These are phyloP conservation scores for Puccinellia tenuiflora DNA, from an alignment of 176 grass and related monocot genomes.

Conservation along the genomic window DNA sequence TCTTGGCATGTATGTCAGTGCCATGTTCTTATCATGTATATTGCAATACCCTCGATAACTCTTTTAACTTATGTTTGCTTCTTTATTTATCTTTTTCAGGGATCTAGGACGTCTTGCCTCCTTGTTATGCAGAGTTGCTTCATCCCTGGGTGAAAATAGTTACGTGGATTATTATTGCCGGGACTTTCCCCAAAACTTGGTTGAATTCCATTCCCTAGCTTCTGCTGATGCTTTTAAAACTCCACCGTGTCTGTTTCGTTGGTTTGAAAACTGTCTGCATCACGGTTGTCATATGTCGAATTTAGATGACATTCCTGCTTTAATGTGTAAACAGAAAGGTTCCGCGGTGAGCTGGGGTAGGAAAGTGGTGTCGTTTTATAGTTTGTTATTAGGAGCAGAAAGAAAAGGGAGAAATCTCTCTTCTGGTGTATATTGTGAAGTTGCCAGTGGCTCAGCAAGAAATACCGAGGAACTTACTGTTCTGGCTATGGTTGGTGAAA, in stretches of 20 bases:
- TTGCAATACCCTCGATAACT: neutral
- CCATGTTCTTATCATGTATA: slow-evolving; percentile 10
- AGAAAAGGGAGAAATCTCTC: slow-evolving; percentile 65
- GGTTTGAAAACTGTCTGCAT: slow-evolving; percentile 70
- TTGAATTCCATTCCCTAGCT: slow-evolving; percentile 40
- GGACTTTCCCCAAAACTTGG: slow-evolving; percentile 72
- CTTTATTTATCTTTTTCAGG: slow-evolving; percentile 49
- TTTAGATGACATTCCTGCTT: slow-evolving; percentile 61
- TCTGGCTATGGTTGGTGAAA: slow-evolving; percentile 90
- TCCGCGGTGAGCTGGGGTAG: slow-evolving; percentile 71
- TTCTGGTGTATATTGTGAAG: slow-evolving; percentile 87
- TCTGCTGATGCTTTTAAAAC: slow-evolving; percentile 36
- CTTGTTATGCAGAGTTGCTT: slow-evolving; percentile 66
- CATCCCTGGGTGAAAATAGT: slow-evolving; percentile 55
- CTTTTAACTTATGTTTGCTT: slow-evolving; percentile 10
- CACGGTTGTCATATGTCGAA: slow-evolving; percentile 41
- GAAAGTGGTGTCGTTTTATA: slow-evolving; percentile 88
- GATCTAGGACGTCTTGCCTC: slow-evolving; percentile 65
- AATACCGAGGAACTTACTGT: slow-evolving; percentile 73
- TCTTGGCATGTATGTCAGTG: slow-evolving; percentile 2
- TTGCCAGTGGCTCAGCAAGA: slow-evolving; percentile 80
- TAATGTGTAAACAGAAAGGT: slow-evolving; percentile 65
- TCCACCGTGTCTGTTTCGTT: slow-evolving; percentile 76
- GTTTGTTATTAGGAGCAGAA: slow-evolving; percentile 85
- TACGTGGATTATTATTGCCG: slow-evolving; percentile 88